A percentile compares a stretch with the other conserved stretches of the same genome.
Evolutionary conservation across 495 filamentous ascomycete species (phyloP).

Genomic region (Hypoxylon fuscum): DNA sequence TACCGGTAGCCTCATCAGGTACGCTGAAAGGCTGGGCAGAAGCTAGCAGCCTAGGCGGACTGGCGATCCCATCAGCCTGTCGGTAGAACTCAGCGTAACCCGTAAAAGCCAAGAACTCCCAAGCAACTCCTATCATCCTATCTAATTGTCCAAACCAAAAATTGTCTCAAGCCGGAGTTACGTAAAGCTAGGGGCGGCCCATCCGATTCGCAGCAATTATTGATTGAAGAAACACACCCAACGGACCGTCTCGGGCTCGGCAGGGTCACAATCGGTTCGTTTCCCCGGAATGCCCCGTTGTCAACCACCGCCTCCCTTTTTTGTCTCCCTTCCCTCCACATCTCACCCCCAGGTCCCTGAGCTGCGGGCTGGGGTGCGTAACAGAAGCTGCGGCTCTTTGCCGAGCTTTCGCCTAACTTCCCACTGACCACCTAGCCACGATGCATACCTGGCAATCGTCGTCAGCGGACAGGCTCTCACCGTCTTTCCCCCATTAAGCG

Average conservation of each 20-base stretch:
- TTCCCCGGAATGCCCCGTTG: slow-evolving; percentile 28
- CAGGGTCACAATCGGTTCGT: slow-evolving; percentile 27
- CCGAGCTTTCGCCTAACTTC: neutral
- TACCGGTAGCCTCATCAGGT: slow-evolving; percentile 23
- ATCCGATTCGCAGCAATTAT: slow-evolving; percentile 30
- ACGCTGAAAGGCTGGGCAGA: slow-evolving; percentile 1
- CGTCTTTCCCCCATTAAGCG: neutral
- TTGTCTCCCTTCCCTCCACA: neutral
- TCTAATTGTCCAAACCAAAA: slow-evolving; percentile 16
- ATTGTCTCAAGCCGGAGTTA: slow-evolving; percentile 29
- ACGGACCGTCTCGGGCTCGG: slow-evolving; percentile 41
- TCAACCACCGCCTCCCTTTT: neutral
- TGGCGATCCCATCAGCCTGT: slow-evolving; percentile 19
- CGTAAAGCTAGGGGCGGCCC: slow-evolving; percentile 27
- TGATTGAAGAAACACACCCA: slow-evolving; percentile 1
- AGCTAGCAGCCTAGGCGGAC: slow-evolving; percentile 6
- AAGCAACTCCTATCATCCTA: no score
- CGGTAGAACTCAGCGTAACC: slow-evolving; percentile 16
- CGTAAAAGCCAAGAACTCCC: slow-evolving; percentile 15
- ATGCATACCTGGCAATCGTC: slow-evolving; percentile 18
- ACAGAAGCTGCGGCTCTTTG: slow-evolving; percentile 13
- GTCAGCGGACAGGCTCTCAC: slow-evolving; percentile 13
- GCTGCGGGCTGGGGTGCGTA: slow-evolving; percentile 4
- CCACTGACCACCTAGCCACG: slow-evolving; percentile 18
- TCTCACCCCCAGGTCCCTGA: slow-evolving; percentile 1